These are phyloP conservation scores for Diplodia mutila DNA, from an alignment of 2,329 filamentous ascomycete species.

Conservation along the genomic window DNA sequence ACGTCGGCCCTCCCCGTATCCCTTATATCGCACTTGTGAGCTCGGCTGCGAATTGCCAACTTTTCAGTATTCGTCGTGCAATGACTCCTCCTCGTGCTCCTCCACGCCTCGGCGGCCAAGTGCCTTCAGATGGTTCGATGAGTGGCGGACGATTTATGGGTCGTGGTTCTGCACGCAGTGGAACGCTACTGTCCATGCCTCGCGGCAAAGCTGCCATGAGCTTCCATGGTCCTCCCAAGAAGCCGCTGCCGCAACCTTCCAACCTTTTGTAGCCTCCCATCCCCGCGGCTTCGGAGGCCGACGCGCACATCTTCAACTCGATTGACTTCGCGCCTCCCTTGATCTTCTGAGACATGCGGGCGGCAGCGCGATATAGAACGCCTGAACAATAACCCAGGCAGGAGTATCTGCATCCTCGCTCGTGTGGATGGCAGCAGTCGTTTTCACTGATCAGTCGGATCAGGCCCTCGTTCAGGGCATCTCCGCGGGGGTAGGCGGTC, in stretches of 20 bases:
- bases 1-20: no score
- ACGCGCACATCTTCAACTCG: slow-evolving; percentile 70
- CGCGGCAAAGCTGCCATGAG: slow-evolving; percentile 49
- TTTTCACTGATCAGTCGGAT: no score
- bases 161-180: slow-evolving; percentile 30
- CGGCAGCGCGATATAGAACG: no score
- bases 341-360: slow-evolving; percentile 63
- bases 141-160: slow-evolving; percentile 27
- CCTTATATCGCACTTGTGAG: no score
- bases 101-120: slow-evolving; percentile 54
- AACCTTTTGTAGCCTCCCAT: slow-evolving; percentile 79
- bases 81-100: slow-evolving; percentile 86
- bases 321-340: slow-evolving; percentile 85
- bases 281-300: slow-evolving; percentile 81
- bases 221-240: slow-evolving; percentile 49
- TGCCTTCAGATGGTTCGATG: slow-evolving; percentile 43
- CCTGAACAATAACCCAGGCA: no score
- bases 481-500: no score
- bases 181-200: slow-evolving; percentile 27
- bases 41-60: no score
- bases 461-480: no score
- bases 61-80: no score
- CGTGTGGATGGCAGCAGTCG: no score
- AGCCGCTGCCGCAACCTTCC: slow-evolving; percentile 70
- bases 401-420: no score